Evolutionary conservation across 1,284 basidiomycete genomes (phyloP).

Genomic region (Trametes polyzona): DNA sequence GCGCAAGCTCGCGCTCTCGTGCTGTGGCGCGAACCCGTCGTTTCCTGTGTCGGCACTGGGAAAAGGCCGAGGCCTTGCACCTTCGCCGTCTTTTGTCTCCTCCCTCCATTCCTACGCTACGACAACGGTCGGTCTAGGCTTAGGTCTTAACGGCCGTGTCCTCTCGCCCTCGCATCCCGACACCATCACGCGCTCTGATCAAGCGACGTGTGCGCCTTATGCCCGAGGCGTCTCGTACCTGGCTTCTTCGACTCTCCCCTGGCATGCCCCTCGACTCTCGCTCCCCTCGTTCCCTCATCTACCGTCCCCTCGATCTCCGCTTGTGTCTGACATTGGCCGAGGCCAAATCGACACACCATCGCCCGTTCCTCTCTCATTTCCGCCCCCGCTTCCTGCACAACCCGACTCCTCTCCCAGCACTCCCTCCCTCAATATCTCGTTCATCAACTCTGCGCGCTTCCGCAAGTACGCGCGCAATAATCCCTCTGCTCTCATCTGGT

Average conservation of each 20-base stretch:
- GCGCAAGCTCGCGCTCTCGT: slow-evolving; percentile 30
- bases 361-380: background rate
- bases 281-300: too few relatives aligned
- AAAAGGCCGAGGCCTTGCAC: slow-evolving; percentile 21
- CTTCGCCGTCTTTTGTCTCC: slow-evolving; percentile 4
- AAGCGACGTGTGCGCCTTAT: background rate
- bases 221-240: slow-evolving; percentile 7
- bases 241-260: slow-evolving; percentile 8
- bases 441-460: slow-evolving; percentile 42
- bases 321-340: slow-evolving; percentile 1
- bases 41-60: slow-evolving; percentile 38
- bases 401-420: background rate
- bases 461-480: slow-evolving; percentile 43
- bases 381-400: background rate
- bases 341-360: background rate
- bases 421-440: background rate
- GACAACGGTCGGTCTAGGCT: slow-evolving; percentile 17
- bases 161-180: background rate
- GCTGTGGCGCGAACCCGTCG: slow-evolving; percentile 18
- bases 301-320: background rate
- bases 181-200: slow-evolving; percentile 12
- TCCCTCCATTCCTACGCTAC: background rate
- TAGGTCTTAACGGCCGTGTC: slow-evolving; percentile 17
- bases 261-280: slow-evolving; percentile 8
- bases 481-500: background rate